Evolutionary conservation across 352 stramenopile species (phyloP).

Genomic region (Phytophthora pisi): DNA sequence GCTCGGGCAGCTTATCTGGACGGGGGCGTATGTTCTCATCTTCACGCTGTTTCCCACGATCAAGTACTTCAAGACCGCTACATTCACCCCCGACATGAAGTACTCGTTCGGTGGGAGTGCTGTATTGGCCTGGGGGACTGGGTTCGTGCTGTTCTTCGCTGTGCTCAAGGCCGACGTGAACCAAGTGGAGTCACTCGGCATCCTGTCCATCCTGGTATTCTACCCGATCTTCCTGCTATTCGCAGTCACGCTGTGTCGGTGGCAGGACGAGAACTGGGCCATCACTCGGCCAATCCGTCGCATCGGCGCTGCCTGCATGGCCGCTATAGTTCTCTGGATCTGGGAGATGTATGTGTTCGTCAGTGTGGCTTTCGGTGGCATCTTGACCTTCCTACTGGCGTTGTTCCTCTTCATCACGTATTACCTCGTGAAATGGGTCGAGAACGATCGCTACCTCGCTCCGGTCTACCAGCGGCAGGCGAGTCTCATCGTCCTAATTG

Average conservation of each 20-base stretch:
- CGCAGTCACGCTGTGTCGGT: constrained; percentile 74
- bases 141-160: constrained; percentile 74
- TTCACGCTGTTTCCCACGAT: constrained; percentile 76
- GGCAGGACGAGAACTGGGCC: constrained; percentile 75
- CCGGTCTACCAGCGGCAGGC: constrained; percentile 62
- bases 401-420: constrained; percentile 79
- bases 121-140: constrained; percentile 69
- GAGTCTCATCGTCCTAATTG: constrained; percentile 43
- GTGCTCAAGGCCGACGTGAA: constrained; percentile 69
- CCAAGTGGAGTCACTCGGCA: constrained; percentile 69
- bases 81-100: constrained; percentile 63
- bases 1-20: constrained; percentile 80
- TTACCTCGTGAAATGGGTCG: constrained; percentile 84
- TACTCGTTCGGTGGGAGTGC: constrained; percentile 56
- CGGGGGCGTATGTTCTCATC: constrained; percentile 58
- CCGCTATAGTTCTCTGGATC: constrained; percentile 63
- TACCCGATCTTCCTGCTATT: constrained; percentile 84
- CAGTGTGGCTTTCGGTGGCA: constrained; percentile 52
- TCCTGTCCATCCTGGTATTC: constrained; percentile 78
- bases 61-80: constrained; percentile 81
- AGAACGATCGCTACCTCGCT: constrained; percentile 85
- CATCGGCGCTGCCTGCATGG: constrained; percentile 20
- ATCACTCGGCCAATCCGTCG: constrained; percentile 57
- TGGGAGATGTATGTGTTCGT: constrained; percentile 83
- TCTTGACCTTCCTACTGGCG: constrained; percentile 61